Evolutionary conservation across 2,329 filamentous ascomycete genomes (phyloP).

Genomic region (Chrysoporthe austroafricana): DNA sequence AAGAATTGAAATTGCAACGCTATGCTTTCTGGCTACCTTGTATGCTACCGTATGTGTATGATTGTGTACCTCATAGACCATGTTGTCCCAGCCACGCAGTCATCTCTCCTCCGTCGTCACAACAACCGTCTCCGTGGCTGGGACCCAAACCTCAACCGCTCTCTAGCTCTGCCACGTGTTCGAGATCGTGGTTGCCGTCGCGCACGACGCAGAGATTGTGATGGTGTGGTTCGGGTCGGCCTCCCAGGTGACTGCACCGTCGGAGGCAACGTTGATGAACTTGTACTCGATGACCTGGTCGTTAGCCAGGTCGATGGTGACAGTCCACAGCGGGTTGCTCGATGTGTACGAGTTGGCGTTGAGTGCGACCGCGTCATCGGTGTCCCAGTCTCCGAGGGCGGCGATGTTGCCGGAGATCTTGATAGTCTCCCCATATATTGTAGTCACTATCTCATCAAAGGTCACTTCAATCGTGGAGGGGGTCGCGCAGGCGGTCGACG

Average conservation of each 20-base stretch:
- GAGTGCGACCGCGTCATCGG: slow-evolving; percentile 56
- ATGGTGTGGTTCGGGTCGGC: slow-evolving; percentile 56
- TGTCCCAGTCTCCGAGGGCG: slow-evolving; percentile 67
- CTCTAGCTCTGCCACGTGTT: slow-evolving; percentile 40
- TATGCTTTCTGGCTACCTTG: background rate
- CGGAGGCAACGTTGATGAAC: slow-evolving; percentile 63
- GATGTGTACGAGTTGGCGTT: slow-evolving; percentile 62
- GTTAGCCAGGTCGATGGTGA: slow-evolving; percentile 56
- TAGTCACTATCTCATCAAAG: slow-evolving; percentile 63
- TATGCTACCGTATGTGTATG: background rate
- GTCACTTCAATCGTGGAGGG: slow-evolving; percentile 59
- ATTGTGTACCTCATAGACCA: background rate
- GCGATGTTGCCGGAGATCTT: slow-evolving; percentile 65
- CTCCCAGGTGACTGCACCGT: slow-evolving; percentile 67
- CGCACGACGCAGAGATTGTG: slow-evolving; percentile 40
- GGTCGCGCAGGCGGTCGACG: slow-evolving; percentile 42
- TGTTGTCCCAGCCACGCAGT: background rate
- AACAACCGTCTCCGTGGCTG: too few relatives aligned
- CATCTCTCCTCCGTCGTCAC: too few relatives aligned
- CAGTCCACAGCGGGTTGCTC: slow-evolving; percentile 64
- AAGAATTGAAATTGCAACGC: background rate
- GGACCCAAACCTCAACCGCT: too few relatives aligned
- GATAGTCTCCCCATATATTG: slow-evolving; percentile 64
- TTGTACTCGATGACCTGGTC: slow-evolving; percentile 68
- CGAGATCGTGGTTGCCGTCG: slow-evolving; percentile 35